A percentile compares a stretch with the other conserved stretches of the same genome.
phyloP scores from a whole-genome alignment of 2,329 filamentous ascomycete genomes.

The Aspergillus latus region DNA sequence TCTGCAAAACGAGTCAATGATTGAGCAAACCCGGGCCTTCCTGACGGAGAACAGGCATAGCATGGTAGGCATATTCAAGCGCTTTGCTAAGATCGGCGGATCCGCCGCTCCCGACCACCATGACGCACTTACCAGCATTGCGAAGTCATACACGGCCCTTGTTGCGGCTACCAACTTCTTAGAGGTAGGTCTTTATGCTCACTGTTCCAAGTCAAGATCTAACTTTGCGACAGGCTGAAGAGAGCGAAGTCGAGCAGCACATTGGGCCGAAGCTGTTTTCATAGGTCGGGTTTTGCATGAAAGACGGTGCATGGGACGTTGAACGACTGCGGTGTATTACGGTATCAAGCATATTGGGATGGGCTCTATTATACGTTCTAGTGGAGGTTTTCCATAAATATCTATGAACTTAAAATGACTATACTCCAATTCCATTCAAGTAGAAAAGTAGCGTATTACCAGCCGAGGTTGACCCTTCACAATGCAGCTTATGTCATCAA shows the following conservation, averaged over 20 bases:
- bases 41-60: conserved; percentile 77
- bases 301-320: conserved; percentile 1
- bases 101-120: conserved; percentile 51
- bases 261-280: conserved; percentile 35
- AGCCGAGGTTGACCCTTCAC: not conserved
- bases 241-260: conserved; percentile 36
- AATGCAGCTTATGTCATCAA: conserved; percentile 4
- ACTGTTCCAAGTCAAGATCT: conserved; percentile 4
- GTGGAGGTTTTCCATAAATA: not conserved
- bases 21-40: conserved; percentile 76
- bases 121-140: conserved; percentile 70
- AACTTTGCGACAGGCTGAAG: conserved; percentile 42
- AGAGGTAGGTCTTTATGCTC: conserved; percentile 62
- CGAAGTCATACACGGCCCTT: conserved; percentile 80
- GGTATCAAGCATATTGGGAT: conserved; percentile 17
- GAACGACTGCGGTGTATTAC: conserved; percentile 16
- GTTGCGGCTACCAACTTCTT: conserved; percentile 81
- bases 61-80: conserved; percentile 86
- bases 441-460: not conserved
- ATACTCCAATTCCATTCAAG: not conserved
- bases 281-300: conserved; percentile 20
- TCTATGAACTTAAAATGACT: not conserved
- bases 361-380: conserved; percentile 1
- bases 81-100: conserved; percentile 73
- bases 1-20: conserved; percentile 69